Conservation (phyloP, 148 eudicot species). For the Nepenthes gracilis region DNA sequence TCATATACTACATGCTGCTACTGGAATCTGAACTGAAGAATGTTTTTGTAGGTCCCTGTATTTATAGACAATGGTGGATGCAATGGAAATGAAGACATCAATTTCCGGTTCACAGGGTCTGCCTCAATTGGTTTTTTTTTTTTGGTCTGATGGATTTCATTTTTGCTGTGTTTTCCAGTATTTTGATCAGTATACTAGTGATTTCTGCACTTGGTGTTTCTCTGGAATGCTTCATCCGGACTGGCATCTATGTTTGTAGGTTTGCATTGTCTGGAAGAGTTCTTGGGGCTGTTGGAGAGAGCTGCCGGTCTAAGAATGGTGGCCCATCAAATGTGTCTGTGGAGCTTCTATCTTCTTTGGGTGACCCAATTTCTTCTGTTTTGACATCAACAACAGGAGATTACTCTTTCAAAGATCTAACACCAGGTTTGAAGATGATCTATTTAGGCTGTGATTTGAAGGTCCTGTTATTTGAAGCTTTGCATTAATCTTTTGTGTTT, state of each 20-base stretch:
- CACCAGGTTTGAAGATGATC: slow-evolving; percentile 49
- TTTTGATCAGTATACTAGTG: neutral
- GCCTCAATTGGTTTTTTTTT: slow-evolving; percentile 5
- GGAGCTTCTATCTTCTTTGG: slow-evolving; percentile 60
- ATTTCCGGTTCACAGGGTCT: slow-evolving; percentile 92
- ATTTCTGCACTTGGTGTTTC: neutral
- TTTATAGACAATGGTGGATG: slow-evolving; percentile 79
- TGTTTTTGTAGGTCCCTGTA: slow-evolving; percentile 52
- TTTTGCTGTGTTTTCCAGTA: slow-evolving; percentile 1
- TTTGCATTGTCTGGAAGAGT: slow-evolving; percentile 82
- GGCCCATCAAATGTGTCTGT: slow-evolving; percentile 86
- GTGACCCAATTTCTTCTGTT: slow-evolving; percentile 60
- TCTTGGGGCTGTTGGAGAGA: slow-evolving; percentile 75
- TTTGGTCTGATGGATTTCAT: neutral
- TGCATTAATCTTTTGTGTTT: neutral
- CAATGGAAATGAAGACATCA: slow-evolving; percentile 92
- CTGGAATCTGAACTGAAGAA: slow-evolving; percentile 10
- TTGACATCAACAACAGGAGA: slow-evolving; percentile 61
- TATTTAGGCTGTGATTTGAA: neutral
- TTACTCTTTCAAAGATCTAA: slow-evolving; percentile 59
- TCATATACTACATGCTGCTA: slow-evolving; percentile 1
- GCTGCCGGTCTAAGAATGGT: slow-evolving; percentile 58
- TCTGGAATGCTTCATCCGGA: neutral
- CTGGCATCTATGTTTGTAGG: slow-evolving; percentile 26
- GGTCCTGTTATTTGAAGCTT: neutral